Evolutionary conservation across 371 early-diverging fungal species (phyloP), one percentile per base, ranked within the genome.

Genomic region (Batkoa obscura): DNA sequence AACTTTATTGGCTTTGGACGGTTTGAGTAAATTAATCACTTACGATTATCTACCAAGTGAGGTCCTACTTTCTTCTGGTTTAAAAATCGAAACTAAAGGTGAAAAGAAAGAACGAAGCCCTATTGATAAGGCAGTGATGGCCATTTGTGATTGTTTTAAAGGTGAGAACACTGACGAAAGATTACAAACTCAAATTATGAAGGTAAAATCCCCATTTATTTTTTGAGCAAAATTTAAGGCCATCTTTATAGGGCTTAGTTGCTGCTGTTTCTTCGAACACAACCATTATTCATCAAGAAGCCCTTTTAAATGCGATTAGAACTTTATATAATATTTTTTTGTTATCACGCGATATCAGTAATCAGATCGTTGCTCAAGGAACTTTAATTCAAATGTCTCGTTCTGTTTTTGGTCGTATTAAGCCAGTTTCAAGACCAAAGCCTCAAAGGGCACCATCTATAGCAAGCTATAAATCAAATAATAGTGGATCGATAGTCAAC

Each of bases 341-440:
- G 54, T 60, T 77, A 43, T 80, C 87, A 4, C 74, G 80, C 43
- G 77, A 79, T 41, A 72, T 76, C 15, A 76, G 74, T 42, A 87
- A 83, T 45, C 90, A 90, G 68, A 85, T 79, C 46, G 73, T 90
- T 31, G 88, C 93, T 0, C 88, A 91, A 62, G 83, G 83, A 3
- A 81, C 90, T 0, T 65, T 94, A 52, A 80, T 82, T 0, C 93
- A 94, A 65, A 94, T 94, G 84, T 81, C 90, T 8, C 78, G 83
- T 48, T 73, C 81, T 43, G 82, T 90, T n/a, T 83, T 89, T 59
- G 63, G 73, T 45, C 67, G 84, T 46, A 73, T 79, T 42, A 66
- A 47, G 49, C 51, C n/a, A 30, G 17, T 30, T 30, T 15, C 12
- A 17, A 12, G 23, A 47, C 42, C 45, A 8, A n/a, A 8, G 6